These are phyloP conservation scores for Elaeagnus macrophylla DNA, from an alignment of 306 rosid genomes.

Conservation along the genomic window DNA sequence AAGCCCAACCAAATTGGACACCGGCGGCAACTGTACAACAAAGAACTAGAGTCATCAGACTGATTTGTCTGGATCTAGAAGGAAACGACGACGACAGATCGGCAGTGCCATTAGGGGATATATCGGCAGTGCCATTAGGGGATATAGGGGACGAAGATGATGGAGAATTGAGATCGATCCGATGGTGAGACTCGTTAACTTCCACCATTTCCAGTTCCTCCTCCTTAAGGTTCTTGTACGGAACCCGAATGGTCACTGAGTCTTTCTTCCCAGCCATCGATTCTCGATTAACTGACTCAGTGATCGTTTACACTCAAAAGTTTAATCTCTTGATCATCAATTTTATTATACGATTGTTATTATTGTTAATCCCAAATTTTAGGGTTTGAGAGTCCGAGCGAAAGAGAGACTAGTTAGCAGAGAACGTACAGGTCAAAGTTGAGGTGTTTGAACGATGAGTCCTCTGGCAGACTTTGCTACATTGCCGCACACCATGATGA, in stretches of 20 bases:
- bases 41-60: constrained; percentile 49
- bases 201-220: constrained; percentile 67
- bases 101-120: constrained; percentile 20
- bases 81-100: constrained; percentile 15
- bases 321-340: constrained; percentile 22
- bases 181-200: constrained; percentile 34
- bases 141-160: constrained; percentile 19
- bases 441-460: constrained; percentile 31
- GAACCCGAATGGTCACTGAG: constrained; percentile 57
- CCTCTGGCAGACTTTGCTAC: constrained; percentile 22
- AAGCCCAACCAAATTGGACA: constrained; percentile 98
- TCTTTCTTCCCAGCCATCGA: constrained; percentile 60
- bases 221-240: constrained; percentile 62
- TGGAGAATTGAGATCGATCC: constrained; percentile 46
- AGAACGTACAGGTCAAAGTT: constrained; percentile 28
- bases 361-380: constrained; percentile 7
- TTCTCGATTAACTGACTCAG: constrained; percentile 26
- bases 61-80: constrained; percentile 21
- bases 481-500: constrained; percentile 31
- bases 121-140: constrained; percentile 19
- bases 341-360: not conserved
- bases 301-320: constrained; percentile 1
- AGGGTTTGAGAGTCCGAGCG: not conserved
- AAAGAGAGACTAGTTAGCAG: not conserved
- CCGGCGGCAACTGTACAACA: constrained; percentile 97